Evolutionary conservation across 176 grass and related monocot genomes (phyloP), one percentile per base, ranked within the genome.

Genomic region (Saccharum spontaneum): DNA sequence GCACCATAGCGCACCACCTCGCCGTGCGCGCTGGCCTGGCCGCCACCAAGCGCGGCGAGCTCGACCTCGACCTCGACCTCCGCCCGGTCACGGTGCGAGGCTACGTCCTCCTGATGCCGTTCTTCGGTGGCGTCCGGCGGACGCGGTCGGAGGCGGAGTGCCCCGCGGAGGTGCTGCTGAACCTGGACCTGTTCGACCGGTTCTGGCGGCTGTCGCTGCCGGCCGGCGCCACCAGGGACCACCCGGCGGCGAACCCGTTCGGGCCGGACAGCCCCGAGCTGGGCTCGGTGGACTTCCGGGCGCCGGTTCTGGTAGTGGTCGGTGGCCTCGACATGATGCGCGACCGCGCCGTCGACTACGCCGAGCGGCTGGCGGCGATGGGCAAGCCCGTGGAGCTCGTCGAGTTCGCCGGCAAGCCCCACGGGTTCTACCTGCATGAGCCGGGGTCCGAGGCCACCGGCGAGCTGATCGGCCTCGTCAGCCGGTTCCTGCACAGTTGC

Each of bases 131-230:
- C 23, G 80, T 57, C 4, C 5, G 16, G 11, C 87, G 89, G 45
- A 93, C 92, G 4, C 28, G 30, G 66, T 95, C 95, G 11, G 95
- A 98, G 83, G 87, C 78, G 2, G 79, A 85, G 76, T 93, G 89
- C 75, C 90, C 87, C 6, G 26, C 67, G 23, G 92, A 86, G 23
- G 82, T 78, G 57, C 82, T 98, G 71, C 79, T 98, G 23, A 91
- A 89, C 77, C 84, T 74, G 78, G 85, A 91, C 50, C 72, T 95
- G 18, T 89, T 84, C 54, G 94, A 97, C 85, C 55, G 79, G 75
- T 98, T 92, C 86, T 98, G 96, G 96, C 87, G 91, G 73, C 96
- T 98, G 8, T 93, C 91, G 38, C 78, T 98, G 61, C 96, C 96
- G 48, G 34, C 9, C 3, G 91, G 87, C 28, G 83, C 77, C 72